Percentiles rank a stretch among this genome's conserved stretches.
Conservation (phyloP, 176 grass and related monocot genomes). For the Poa annua region DNA sequence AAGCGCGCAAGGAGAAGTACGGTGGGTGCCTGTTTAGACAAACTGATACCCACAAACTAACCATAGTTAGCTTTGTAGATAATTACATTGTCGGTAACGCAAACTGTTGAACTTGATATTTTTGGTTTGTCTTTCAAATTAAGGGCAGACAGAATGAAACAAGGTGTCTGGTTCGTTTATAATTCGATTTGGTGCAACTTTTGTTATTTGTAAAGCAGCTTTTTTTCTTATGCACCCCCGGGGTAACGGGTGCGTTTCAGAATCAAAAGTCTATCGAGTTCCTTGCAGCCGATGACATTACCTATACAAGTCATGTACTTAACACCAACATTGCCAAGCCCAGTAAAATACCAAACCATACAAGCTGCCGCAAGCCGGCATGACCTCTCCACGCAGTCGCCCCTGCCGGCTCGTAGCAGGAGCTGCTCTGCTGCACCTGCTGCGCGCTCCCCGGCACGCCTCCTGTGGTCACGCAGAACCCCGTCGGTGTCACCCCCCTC, state of each 20-base stretch:
- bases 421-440: constrained; percentile 31
- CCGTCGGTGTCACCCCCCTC: constrained; percentile 23
- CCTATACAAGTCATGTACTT: constrained; percentile 16
- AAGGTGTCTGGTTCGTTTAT: neutral
- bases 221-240: neutral
- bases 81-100: neutral
- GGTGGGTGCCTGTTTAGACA: constrained; percentile 26
- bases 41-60: constrained; percentile 36
- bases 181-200: neutral
- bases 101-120: neutral
- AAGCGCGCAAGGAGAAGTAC: constrained; percentile 8
- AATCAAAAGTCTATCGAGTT: constrained; percentile 2
- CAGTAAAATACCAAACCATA: constrained; percentile 39
- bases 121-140: neutral
- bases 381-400: constrained; percentile 1
- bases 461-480: constrained; percentile 49
- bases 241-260: neutral
- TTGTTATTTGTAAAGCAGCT: neutral
- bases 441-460: constrained; percentile 44
- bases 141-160: neutral
- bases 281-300: neutral
- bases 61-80: constrained; percentile 47
- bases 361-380: neutral
- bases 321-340: neutral
- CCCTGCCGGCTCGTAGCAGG: constrained; percentile 49